Percentiles rank a stretch among this genome's conserved stretches.
Conservation (phyloP, 169 alveolate species). For the Babesia ovata region DNA sequence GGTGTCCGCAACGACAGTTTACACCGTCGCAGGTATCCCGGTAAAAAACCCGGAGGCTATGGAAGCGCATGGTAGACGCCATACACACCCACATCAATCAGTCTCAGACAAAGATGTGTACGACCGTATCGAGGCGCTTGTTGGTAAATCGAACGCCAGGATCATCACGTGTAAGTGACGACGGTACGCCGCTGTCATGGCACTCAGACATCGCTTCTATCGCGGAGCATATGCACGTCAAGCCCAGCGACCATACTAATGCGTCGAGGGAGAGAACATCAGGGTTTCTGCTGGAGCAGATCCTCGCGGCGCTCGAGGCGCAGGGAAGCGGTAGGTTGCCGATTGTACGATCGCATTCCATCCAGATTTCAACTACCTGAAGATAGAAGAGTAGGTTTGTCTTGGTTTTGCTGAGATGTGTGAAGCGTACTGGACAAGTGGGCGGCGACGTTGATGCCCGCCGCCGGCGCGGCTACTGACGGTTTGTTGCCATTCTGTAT, state of each 20-base stretch:
- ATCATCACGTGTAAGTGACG: constrained; percentile 20
- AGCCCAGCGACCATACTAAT: neutral
- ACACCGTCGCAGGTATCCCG: constrained; percentile 4
- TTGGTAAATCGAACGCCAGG: constrained; percentile 44
- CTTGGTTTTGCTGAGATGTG: neutral
- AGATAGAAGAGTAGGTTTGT: constrained; percentile 44
- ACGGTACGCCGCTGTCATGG: neutral
- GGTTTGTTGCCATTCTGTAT: constrained; percentile 1
- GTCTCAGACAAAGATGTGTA: constrained; percentile 15
- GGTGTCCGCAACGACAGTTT: neutral
- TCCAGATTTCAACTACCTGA: constrained; percentile 50
- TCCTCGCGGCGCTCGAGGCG: constrained; percentile 11
- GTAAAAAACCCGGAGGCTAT: neutral
- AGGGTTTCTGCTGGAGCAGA: constrained; percentile 5
- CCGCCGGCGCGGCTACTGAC: constrained; percentile 8
- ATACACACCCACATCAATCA: neutral
- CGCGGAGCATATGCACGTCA: constrained; percentile 12
- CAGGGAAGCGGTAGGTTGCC: constrained; percentile 19
- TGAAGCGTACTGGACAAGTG: constrained; percentile 62
- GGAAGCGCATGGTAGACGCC: constrained; percentile 19
- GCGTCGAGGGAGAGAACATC: neutral
- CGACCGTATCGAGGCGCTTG: constrained; percentile 6
- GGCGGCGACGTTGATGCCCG: constrained; percentile 48
- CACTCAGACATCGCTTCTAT: constrained; percentile 46
- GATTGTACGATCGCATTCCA: neutral